Evolutionary conservation across 1,284 basidiomycete genomes (phyloP).

Genomic region (Trichosporon sp.): DNA sequence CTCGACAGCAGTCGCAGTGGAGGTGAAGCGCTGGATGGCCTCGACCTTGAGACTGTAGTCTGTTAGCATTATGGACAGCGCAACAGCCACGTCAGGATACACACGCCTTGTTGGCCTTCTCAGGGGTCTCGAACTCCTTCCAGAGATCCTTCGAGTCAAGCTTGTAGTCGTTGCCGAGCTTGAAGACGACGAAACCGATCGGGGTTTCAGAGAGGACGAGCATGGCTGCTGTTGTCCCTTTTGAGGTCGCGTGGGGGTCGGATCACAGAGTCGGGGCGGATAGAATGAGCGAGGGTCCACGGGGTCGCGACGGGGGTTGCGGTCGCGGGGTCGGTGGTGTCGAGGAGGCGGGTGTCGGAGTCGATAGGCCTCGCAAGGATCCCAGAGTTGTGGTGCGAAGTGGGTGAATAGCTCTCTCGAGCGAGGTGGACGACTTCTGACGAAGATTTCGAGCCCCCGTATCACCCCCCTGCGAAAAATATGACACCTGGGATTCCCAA

Average conservation of each 20-base stretch:
- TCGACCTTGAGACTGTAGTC: slow-evolving; percentile 76
- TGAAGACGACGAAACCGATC: slow-evolving; percentile 89
- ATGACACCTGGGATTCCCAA: slow-evolving; percentile 6
- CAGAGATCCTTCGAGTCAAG: slow-evolving; percentile 78
- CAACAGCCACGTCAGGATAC: slow-evolving; percentile 45
- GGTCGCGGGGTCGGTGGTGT: background rate
- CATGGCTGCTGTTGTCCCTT: slow-evolving; percentile 31
- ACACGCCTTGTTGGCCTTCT: slow-evolving; percentile 85
- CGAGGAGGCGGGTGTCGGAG: background rate
- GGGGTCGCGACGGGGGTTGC: background rate
- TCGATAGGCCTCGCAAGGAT: background rate
- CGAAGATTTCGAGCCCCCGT: slow-evolving; percentile 1
- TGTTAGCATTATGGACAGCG: background rate
- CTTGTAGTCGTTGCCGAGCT: slow-evolving; percentile 85
- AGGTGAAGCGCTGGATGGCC: slow-evolving; percentile 92
- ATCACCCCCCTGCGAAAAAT: background rate
- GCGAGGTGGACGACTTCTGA: slow-evolving; percentile 5
- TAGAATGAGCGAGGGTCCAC: background rate
- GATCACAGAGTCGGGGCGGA: background rate
- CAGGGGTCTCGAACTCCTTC: slow-evolving; percentile 88
- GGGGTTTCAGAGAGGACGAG: slow-evolving; percentile 53
- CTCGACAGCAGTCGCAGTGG: slow-evolving; percentile 97
- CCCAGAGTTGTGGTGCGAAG: background rate
- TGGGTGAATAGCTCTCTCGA: background rate
- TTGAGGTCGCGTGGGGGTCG: background rate